phyloP scores from a whole-genome alignment of 2,329 filamentous ascomycete species.

The Cryphonectria carpinicola region DNA sequence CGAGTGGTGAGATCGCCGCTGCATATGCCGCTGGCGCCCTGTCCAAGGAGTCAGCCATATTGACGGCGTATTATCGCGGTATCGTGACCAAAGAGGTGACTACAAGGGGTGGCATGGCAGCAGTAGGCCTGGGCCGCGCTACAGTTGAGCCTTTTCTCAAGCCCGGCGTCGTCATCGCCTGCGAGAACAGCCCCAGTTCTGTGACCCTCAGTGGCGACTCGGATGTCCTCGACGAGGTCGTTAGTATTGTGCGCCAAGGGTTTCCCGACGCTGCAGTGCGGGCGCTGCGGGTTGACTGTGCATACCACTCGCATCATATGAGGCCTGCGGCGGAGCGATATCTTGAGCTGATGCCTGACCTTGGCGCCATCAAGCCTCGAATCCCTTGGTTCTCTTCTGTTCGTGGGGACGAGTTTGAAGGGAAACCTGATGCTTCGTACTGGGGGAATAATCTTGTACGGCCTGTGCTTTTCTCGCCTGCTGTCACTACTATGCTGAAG shows the following conservation, averaged over 20 bases:
- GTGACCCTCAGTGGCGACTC: conserved; percentile 37
- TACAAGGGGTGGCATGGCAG: conserved; percentile 10
- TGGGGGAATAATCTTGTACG: conserved; percentile 34
- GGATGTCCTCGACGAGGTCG: conserved; percentile 36
- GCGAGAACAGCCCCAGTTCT: conserved; percentile 33
- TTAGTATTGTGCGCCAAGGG: conserved; percentile 32
- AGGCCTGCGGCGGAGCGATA: background rate
- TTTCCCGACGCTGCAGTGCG: conserved; percentile 32
- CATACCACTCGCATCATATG: conserved; percentile 31
- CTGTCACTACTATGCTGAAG: conserved; percentile 11
- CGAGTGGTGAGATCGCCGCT: conserved; percentile 25
- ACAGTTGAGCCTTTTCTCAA: conserved; percentile 9
- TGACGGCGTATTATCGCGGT: background rate
- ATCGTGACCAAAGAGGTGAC: conserved; percentile 2
- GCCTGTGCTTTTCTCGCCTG: conserved; percentile 31
- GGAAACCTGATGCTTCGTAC: conserved; percentile 29
- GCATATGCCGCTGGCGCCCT: conserved; percentile 19
- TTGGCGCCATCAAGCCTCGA: background rate
- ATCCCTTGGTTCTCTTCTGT: conserved; percentile 12
- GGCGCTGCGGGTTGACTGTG: conserved; percentile 32
- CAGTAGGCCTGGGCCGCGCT: background rate
- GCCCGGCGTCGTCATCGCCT: conserved; percentile 12
- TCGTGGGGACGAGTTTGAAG: background rate
- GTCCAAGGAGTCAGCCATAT: background rate
- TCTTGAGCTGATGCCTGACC: background rate